Evolutionary conservation across 148 eudicot genomes (phyloP).

Genomic region (Limonium bicolor): DNA sequence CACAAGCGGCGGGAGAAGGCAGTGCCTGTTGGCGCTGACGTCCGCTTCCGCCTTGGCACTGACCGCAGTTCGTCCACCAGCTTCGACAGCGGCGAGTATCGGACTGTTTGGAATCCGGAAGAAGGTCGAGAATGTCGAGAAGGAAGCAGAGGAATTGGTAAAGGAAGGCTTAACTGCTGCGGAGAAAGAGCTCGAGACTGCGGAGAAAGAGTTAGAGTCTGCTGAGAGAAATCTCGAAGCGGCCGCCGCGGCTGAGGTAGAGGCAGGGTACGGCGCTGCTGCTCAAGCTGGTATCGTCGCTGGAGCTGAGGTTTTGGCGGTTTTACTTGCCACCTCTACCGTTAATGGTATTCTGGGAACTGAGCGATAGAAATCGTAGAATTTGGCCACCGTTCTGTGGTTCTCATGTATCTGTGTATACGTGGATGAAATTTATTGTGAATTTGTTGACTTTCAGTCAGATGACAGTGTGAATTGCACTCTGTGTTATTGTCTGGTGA

Average conservation of each 20-base stretch:
- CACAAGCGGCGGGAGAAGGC: conserved; percentile 24
- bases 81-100: conserved; percentile 43
- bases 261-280: conserved; percentile 25
- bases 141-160: conserved; percentile 55
- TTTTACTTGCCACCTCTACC: conserved; percentile 50
- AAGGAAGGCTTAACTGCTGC: conserved; percentile 25
- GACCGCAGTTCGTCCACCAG: conserved; percentile 20
- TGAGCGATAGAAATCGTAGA: conserved; percentile 41
- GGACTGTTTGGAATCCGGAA: conserved; percentile 62
- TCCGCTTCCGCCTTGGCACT: conserved; percentile 30
- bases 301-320: conserved; percentile 63
- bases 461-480: too few relatives aligned
- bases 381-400: too few relatives aligned
- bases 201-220: conserved; percentile 36
- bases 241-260: conserved; percentile 23
- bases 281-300: conserved; percentile 63
- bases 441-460: too few relatives aligned
- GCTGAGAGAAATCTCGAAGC: conserved; percentile 28
- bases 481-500: too few relatives aligned
- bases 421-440: too few relatives aligned
- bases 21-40: conserved; percentile 32
- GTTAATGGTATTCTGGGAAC: conserved; percentile 77
- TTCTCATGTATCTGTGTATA: too few relatives aligned
- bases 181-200: conserved; percentile 32
- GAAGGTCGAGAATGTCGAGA: conserved; percentile 49